phyloP scores from a whole-genome alignment of 2,329 filamentous ascomycete species.

The Ascochyta pisi region DNA sequence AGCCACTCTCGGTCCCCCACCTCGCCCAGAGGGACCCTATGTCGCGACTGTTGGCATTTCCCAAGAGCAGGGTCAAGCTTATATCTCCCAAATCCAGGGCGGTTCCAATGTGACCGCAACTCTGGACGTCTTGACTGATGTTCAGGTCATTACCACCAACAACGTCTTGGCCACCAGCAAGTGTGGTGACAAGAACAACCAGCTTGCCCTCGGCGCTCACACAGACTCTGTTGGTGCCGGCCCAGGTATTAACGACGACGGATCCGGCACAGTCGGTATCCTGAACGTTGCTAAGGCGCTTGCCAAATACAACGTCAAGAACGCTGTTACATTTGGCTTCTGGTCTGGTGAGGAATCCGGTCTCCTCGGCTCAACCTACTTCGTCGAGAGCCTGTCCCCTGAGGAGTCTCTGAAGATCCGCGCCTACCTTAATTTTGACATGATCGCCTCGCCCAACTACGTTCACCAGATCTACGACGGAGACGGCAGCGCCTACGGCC shows the following conservation, averaged over 20 bases:
- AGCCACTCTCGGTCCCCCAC: constrained; percentile 72
- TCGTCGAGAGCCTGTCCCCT: constrained; percentile 35
- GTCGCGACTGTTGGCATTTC: constrained; percentile 73
- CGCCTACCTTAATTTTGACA: constrained; percentile 54
- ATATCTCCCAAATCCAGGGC: constrained; percentile 61
- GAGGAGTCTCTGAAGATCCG: constrained; percentile 43
- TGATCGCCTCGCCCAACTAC: constrained; percentile 50
- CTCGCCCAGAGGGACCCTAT: constrained; percentile 60
- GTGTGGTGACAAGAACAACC: constrained; percentile 44
- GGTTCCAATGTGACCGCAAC: constrained; percentile 48
- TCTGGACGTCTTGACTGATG: constrained; percentile 53
- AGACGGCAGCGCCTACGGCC: constrained; percentile 43
- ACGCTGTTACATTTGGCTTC: constrained; percentile 50
- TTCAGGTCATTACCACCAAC: constrained; percentile 57
- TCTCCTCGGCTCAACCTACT: constrained; percentile 47
- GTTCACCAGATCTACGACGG: constrained; percentile 48
- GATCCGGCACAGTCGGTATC: constrained; percentile 46
- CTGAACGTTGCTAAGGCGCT: constrained; percentile 49
- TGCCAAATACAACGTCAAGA: constrained; percentile 51
- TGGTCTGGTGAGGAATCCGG: constrained; percentile 50
- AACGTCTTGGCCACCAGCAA: constrained; percentile 50
- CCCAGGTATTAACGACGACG: constrained; percentile 53
- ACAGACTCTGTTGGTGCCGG: constrained; percentile 47
- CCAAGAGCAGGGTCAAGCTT: constrained; percentile 63
- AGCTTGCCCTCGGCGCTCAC: constrained; percentile 48